Evolutionary conservation across 2,329 filamentous ascomycete genomes (phyloP), one percentile per base, ranked within the genome.

Genomic region (Ceratocystis albifundus): DNA sequence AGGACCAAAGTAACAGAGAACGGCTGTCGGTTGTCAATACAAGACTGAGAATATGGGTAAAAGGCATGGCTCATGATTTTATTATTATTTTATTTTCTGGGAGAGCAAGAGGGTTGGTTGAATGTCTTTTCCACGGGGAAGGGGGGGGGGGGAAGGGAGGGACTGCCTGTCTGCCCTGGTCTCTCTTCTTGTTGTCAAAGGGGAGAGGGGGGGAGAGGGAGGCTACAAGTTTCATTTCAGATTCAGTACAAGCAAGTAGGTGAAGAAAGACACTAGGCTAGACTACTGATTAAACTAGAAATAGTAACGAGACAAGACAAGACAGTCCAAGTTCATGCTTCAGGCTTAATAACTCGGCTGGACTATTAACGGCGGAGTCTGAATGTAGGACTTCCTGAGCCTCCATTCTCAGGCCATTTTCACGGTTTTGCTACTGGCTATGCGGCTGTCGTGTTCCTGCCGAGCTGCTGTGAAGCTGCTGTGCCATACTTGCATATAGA

Each of bases 11-110:
- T 25, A 55, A 55, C n/a, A 28, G 15, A 55, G 20, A 25, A 55
- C 22, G 50, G 50, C 50, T 55, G 50, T 55, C 50, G 50, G 50
- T 22, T 55, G 50, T 55, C 50, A 25, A 48, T 48, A 48, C 17
- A 48, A 48, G 17, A 20, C 50, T 20, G 6, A 12, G 50, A 12
- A 28, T 25, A 3, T 8, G 50, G 22, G 50, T 12, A 12, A 36
- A 36, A 10, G 32, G 1, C 8, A 10, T 36, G 8, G 32, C 32
- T 36, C 32, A 3, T 20, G 2, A 20, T 17, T 20, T 20, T 17
- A 5, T 20, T 48, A 20, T 20, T 46, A n/a, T 48, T 48, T 48
- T 4, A 6, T 17, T 48, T 48, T 46, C 20, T 48, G 45, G 45
- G 17, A 20, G 46, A 22, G 46, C 17, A 22, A 10, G 17, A 22